phyloP scores from a whole-genome alignment of 1,139 yeast genomes.

The Diutina catenulata region DNA sequence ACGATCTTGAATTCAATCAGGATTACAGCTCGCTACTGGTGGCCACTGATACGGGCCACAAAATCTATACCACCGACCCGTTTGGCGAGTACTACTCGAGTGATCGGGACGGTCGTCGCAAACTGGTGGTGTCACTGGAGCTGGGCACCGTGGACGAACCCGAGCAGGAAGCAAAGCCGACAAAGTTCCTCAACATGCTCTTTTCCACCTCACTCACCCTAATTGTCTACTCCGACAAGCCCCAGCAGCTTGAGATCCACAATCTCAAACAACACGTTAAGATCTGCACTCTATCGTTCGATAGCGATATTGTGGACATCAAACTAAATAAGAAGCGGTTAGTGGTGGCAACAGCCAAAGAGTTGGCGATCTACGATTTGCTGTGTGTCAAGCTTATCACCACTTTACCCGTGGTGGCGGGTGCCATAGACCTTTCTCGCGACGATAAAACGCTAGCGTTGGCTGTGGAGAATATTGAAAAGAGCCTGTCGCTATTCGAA shows the following conservation, averaged over 20 bases:
- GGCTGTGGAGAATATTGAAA: neutral
- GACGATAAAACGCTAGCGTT: conserved; percentile 1
- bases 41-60: conserved; percentile 22
- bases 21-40: conserved; percentile 31
- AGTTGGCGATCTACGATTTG: neutral
- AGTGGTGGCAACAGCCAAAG: conserved; percentile 22
- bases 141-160: neutral
- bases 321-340: conserved; percentile 56
- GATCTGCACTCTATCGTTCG: conserved; percentile 62
- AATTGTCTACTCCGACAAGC: conserved; percentile 37
- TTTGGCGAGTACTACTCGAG: conserved; percentile 29
- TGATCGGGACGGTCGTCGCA: neutral
- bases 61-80: conserved; percentile 36
- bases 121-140: conserved; percentile 3
- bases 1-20: conserved; percentile 33
- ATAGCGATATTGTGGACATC: conserved; percentile 47
- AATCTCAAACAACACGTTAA: conserved; percentile 59
- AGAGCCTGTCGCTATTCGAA: neutral
- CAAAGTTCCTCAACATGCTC: conserved; percentile 28
- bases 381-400: neutral
- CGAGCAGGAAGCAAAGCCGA: neutral
- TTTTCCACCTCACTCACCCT: conserved; percentile 62
- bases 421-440: neutral
- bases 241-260: conserved; percentile 39
- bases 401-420: neutral